Base-by-base conservation (phyloP, 352 stramenopile genomes). In the Globisporangium yorkense region DNA sequence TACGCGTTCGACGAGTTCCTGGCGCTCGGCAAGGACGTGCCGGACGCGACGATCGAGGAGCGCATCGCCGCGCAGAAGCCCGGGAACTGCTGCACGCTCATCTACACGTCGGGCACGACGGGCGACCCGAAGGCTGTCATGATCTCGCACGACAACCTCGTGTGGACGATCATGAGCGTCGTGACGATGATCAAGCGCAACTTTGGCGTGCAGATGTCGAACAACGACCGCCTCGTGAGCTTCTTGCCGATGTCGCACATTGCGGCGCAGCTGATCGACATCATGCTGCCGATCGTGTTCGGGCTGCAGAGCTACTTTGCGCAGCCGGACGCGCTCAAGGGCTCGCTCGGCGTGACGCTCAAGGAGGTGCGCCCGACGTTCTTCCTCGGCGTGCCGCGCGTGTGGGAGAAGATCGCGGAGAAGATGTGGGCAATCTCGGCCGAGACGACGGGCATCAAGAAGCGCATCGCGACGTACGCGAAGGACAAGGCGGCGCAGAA, bases 91-190 rank as follows among this genome's bases (percentile, higher is more conserved):
- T 90, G 80, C 68, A 87, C 88, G 59, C 73, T 98, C 50, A 97
- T 98, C 61, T 98, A 98, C 77, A 98, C 94, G 54, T 97, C 87
- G 31, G 95, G 95, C 61, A 98, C 94, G 59, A 98, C 95, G 18
- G 89, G 95, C 33, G 70, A 88, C 61, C 95, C 95, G n/a, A 98
- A 98, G 75, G 94, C 89, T 27, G 95, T 98, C 29, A 98, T 98
- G 94, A 92, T 98, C 59, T 97, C 86, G 49, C 89, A 98, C 76
- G 92, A 98, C 72, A 98, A 98, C 68, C 72, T 98, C 13, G 82
- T 82, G 6, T 96, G 84, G 85, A 96, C 84, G 21, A 84, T 90
- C 51, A 55, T 67, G 41, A 80, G 70, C 49, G 78, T 94, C 56
- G 56, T 87, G 3, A 62, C 53, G 35, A 83, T 87, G 72, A 69